Base-by-base conservation (phyloP, 1,284 basidiomycete species). In the Trametes hirsuta region DNA sequence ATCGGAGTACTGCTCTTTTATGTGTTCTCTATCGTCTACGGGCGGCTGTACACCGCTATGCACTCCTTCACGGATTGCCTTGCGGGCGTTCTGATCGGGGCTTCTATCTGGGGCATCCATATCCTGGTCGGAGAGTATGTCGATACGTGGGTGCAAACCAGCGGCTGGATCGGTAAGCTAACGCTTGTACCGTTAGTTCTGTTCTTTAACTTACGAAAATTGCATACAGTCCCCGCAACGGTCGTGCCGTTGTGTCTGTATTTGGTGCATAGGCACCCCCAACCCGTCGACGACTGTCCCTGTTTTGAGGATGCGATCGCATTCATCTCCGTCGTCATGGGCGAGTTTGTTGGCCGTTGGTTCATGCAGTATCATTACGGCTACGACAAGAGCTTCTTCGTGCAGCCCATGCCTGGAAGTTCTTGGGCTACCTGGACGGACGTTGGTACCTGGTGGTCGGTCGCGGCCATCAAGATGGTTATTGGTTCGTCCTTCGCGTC, bases 231-330 rank as follows among this genome's bases (percentile, higher is more conserved):
- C 5, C 94, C 95, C 1, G 66, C 86, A 6, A 79, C 87, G 21
- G 75, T 89, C 34, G 79, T 94, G 12, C 84, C 89, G 0, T 67
- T 90, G 30, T 83, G 86, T 53, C 78, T 96, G 9, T 77, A 93
- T 1, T 76, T 93, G 45, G 90, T 97, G 5, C 90, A 95, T 71
- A 83, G 90, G 64, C 96, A 98, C 72, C 95, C 96, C 0, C 91
- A 95, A 69, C 93, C 94, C 0, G 88, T 97, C 1, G 95, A 98
- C 62, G 94, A 97, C 71, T 98, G 97, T 70, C 97, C 97, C 0
- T 98, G 97, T 76, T 99, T 98, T 74, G 97, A 98, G 74, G 97
- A 99, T 70, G 94, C 95, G 4, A 97, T 98, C 55, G 95, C 97
- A 0, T 93, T 97, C 68, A 77, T 94, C 22, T 90, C 93, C 11